phyloP scores from a whole-genome alignment of 2,329 filamentous ascomycete genomes.

The Xylaria multiplex region DNA sequence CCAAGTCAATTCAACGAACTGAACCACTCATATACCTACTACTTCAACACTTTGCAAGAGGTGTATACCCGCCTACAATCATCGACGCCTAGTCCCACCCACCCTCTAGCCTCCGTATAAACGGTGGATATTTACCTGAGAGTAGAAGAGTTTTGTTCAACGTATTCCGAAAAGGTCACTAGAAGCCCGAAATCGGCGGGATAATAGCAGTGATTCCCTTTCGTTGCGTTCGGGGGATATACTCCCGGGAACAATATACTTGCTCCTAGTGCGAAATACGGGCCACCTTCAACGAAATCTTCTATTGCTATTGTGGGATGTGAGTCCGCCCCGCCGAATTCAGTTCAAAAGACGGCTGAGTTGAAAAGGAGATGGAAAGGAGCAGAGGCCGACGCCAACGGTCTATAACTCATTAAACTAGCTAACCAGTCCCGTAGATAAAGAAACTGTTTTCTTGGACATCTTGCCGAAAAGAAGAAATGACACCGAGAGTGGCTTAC shows the following conservation, averaged over 20 bases:
- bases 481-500: not conserved
- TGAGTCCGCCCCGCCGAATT: constrained; percentile 16
- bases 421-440: not conserved
- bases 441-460: not conserved
- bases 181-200: not conserved
- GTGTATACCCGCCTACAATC: not conserved
- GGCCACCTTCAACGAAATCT: constrained; percentile 13
- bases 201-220: not conserved
- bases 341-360: constrained; percentile 44
- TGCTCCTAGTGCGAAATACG: constrained; percentile 22
- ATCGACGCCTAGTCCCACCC: not conserved
- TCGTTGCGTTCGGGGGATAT: not conserved
- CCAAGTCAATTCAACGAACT: too few relatives aligned
- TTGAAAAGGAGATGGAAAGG: constrained; percentile 47
- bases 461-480: not conserved
- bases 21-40: too few relatives aligned
- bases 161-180: not conserved
- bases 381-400: constrained; percentile 35
- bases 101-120: not conserved
- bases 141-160: not conserved
- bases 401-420: not conserved
- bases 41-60: not conserved
- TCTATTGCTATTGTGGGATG: constrained; percentile 27
- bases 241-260: constrained; percentile 7
- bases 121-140: not conserved